phyloP scores from a whole-genome alignment of 371 early-diverging fungal genomes.

The Syncephalastrum sp. region DNA sequence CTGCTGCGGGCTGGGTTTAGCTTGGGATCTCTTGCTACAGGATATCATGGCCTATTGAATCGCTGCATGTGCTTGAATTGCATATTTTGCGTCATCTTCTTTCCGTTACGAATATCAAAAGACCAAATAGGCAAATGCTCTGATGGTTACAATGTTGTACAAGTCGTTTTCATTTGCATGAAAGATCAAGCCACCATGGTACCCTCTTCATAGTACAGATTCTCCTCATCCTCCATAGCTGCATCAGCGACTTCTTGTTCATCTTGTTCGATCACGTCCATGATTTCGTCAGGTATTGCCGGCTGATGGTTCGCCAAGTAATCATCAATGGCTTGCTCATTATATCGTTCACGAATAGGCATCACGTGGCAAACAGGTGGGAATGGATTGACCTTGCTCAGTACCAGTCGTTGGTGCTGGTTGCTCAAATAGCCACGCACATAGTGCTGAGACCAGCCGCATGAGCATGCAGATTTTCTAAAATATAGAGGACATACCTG shows the following conservation, averaged over 20 bases:
- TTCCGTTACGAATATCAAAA: too few species aligned
- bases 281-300: slow-evolving; percentile 8
- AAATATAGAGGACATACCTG: slow-evolving; percentile 28
- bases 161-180: too few species aligned
- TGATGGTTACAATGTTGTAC: too few species aligned
- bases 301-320: slow-evolving; percentile 12
- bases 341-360: slow-evolving; percentile 13
- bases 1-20: too few species aligned
- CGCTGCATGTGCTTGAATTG: too few species aligned
- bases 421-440: slow-evolving; percentile 88
- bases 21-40: too few species aligned
- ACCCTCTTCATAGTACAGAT: too few species aligned
- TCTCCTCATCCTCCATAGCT: too few species aligned
- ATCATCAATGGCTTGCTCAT: slow-evolving; percentile 14
- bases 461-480: neutral
- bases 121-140: too few species aligned
- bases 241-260: slow-evolving; percentile 1
- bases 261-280: slow-evolving; percentile 5
- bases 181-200: too few species aligned
- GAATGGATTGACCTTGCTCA: slow-evolving; percentile 78
- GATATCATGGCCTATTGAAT: too few species aligned
- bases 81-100: too few species aligned
- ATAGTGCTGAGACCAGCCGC: slow-evolving; percentile 55
- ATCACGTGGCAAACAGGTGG: slow-evolving; percentile 46
- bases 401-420: slow-evolving; percentile 73